phyloP scores from a whole-genome alignment of 495 filamentous ascomycete species.

The Penicillium paxilli region DNA sequence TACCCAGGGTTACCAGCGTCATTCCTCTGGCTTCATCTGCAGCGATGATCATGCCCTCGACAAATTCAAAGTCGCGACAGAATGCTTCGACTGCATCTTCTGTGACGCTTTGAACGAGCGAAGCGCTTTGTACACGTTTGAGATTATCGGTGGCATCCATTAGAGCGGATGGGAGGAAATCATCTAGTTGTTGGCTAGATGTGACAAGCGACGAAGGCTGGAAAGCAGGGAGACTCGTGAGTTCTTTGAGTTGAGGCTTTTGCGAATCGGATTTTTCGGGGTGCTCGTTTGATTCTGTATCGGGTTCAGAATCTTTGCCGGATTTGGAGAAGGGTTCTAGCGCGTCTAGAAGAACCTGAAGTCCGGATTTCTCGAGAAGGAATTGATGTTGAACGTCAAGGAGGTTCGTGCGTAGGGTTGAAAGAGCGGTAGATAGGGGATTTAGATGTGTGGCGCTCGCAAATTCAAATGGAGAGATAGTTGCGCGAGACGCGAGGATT shows the following conservation, averaged over 20 bases:
- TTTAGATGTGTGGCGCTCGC: conserved; percentile 40
- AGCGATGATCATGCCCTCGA: conserved; percentile 68
- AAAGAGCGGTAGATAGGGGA: conserved; percentile 37
- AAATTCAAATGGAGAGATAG: conserved; percentile 43
- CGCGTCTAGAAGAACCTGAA: conserved; percentile 66
- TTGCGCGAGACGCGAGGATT: conserved; percentile 54
- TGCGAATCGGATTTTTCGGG: conserved; percentile 35
- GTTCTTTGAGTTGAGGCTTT: conserved; percentile 44
- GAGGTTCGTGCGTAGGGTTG: conserved; percentile 40
- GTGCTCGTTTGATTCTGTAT: conserved; percentile 1
- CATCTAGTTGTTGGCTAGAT: conserved; percentile 78
- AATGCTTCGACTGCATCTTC: conserved; percentile 84
- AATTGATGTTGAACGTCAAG: conserved; percentile 53
- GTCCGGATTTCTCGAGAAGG: conserved; percentile 71
- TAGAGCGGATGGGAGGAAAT: conserved; percentile 86
- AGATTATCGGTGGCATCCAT: conserved; percentile 88
- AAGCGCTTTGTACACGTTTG: conserved; percentile 63
- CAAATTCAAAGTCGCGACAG: conserved; percentile 85
- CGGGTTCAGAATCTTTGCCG: conserved; percentile 13
- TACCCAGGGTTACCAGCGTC: conserved; percentile 26
- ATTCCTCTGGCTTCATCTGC: conserved; percentile 54
- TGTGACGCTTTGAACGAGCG: conserved; percentile 71
- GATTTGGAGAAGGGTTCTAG: conserved; percentile 49
- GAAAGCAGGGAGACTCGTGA: conserved; percentile 59
- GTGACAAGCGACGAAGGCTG: conserved; percentile 60